These are phyloP conservation scores for Podaxis pistillaris DNA, from an alignment of 768 basidiomycete genomes.

Conservation along the genomic window DNA sequence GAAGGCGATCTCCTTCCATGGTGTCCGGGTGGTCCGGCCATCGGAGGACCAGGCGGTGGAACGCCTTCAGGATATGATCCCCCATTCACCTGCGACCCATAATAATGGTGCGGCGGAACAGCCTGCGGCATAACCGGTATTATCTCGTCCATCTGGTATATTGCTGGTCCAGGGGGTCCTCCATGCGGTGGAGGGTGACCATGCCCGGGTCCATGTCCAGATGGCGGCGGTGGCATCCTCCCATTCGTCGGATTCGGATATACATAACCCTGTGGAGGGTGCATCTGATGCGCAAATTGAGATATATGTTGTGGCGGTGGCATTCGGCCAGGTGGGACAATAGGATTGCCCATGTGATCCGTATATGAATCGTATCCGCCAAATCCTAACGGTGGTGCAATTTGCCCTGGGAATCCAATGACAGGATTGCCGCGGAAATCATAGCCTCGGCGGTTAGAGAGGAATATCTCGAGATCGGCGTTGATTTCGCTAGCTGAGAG, in stretches of 20 bases:
- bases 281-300: conserved; percentile 9
- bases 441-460: conserved; percentile 36
- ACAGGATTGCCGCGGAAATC: conserved; percentile 10
- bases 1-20: conserved; percentile 35
- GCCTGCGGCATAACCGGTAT: conserved; percentile 25
- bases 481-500: conserved; percentile 48
- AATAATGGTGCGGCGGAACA: conserved; percentile 33
- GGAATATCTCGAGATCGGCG: conserved; percentile 53
- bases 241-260: conserved; percentile 2
- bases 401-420: conserved; percentile 6
- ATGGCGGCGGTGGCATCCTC: conserved; percentile 7
- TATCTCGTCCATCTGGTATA: conserved; percentile 15
- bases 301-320: conserved; percentile 12
- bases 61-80: conserved; percentile 12
- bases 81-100: conserved; percentile 27
- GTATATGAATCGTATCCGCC: conserved; percentile 8
- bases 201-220: conserved; percentile 10
- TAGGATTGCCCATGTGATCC: conserved; percentile 10
- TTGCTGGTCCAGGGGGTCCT: conserved; percentile 3
- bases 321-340: conserved; percentile 13
- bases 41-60: conserved; percentile 16
- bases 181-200: conserved; percentile 5
- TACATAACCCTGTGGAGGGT: conserved; percentile 4
- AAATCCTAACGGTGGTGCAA: conserved; percentile 6
- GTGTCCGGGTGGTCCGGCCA: conserved; percentile 18